These are phyloP conservation scores for Liquidambar formosana DNA, from an alignment of 164 flowering plant species.

Conservation along the genomic window DNA sequence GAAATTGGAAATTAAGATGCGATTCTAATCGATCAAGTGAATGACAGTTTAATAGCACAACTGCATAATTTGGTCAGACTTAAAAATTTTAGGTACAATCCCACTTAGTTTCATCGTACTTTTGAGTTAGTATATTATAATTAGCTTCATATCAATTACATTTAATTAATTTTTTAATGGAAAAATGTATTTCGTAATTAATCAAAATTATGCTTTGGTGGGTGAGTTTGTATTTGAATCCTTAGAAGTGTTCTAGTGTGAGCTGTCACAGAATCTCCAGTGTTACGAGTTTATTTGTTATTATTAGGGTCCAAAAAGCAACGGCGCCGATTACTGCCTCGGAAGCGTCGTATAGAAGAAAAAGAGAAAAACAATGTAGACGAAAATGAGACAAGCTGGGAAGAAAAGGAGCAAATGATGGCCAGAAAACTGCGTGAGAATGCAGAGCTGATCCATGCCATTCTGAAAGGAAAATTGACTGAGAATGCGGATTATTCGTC, in stretches of 20 bases:
- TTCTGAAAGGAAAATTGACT: conserved; percentile 30
- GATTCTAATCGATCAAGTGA: not conserved
- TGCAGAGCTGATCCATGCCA: conserved; percentile 38
- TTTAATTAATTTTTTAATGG: too few species aligned
- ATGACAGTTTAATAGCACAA: not conserved
- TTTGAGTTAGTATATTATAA: not conserved
- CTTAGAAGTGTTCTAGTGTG: too few species aligned
- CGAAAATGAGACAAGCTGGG: not conserved
- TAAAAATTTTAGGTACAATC: not conserved
- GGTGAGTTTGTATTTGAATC: too few species aligned
- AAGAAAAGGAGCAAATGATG: conserved; percentile 24
- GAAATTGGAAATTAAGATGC: too few species aligned
- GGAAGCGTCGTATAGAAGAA: not conserved
- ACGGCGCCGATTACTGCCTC: conserved; percentile 6
- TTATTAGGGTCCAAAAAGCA: conserved; percentile 23
- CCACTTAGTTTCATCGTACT: not conserved
- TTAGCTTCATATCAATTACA: too few species aligned
- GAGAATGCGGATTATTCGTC: conserved; percentile 21
- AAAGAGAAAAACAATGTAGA: not conserved
- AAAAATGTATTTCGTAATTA: too few species aligned
- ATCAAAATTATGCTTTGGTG: too few species aligned
- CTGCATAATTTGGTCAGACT: not conserved
- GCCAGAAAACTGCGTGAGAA: conserved; percentile 27
- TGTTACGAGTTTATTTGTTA: not conserved
- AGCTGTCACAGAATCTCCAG: too few species aligned